A percentile compares a stretch with the other conserved stretches of the same genome.
Evolutionary conservation across 2,329 filamentous ascomycete species (phyloP).

Genomic region (Xylaria sp.): DNA sequence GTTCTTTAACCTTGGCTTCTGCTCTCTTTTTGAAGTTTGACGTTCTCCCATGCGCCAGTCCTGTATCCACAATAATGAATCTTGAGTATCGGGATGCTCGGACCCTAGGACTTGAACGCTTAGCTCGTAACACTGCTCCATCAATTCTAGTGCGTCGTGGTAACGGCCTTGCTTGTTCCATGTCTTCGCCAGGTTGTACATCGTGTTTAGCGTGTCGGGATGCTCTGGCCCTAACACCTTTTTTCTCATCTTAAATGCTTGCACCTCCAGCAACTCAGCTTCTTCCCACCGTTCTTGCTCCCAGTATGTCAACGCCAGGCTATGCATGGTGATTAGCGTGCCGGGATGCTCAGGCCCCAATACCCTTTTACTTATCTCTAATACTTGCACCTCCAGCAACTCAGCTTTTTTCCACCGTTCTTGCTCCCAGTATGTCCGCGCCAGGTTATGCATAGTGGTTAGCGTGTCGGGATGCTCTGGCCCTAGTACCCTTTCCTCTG

Average conservation of each 20-base stretch:
- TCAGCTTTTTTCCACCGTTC: conserved; percentile 6
- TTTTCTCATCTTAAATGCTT: neutral
- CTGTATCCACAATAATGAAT: neutral
- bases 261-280: neutral
- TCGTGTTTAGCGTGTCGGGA: neutral
- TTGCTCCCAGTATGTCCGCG: neutral
- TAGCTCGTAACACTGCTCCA: neutral
- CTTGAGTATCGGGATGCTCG: conserved; percentile 11
- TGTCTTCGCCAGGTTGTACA: neutral
- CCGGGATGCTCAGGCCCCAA: neutral
- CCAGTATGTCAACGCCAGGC: neutral
- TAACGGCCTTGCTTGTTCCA: conserved; percentile 8
- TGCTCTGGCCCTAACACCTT: neutral
- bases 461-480: conserved; percentile 2
- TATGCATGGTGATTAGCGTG: neutral
- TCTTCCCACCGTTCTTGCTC: neutral
- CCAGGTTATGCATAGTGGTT: neutral
- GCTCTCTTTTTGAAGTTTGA: neutral
- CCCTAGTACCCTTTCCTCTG: neutral
- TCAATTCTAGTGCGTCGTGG: conserved; percentile 8
- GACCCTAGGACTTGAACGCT: neutral
- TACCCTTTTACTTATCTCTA: neutral
- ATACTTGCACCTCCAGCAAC: neutral
- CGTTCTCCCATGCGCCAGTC: neutral
- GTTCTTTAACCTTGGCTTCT: neutral